phyloP scores from a whole-genome alignment of 257 asterid genomes.

The Lithospermum erythrorhizon region DNA sequence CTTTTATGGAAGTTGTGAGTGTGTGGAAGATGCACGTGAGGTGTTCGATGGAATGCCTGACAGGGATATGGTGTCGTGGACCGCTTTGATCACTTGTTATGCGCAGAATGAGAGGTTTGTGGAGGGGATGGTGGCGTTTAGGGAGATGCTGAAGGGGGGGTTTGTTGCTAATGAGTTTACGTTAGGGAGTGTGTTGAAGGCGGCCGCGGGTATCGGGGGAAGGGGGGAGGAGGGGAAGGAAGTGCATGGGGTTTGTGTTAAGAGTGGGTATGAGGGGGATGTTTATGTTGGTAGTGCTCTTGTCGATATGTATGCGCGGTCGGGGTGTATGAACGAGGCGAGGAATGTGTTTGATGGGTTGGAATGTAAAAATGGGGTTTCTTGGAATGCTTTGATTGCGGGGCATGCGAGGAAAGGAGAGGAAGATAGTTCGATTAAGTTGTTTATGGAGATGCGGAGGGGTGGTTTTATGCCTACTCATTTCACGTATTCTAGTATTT shows the following conservation, averaged over 20 bases:
- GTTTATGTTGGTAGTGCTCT: constrained; percentile 75
- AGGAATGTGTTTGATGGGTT: constrained; percentile 35
- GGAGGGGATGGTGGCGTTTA: constrained; percentile 36
- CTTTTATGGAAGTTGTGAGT: constrained; percentile 48
- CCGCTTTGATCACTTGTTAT: constrained; percentile 61
- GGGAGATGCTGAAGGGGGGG: constrained; percentile 42
- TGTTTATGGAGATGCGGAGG: constrained; percentile 58
- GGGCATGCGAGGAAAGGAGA: constrained; percentile 65
- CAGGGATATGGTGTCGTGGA: constrained; percentile 71
- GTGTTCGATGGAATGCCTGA: constrained; percentile 68
- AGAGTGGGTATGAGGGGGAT: constrained; percentile 41
- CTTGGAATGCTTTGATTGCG: constrained; percentile 77
- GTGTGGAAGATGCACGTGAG: constrained; percentile 38
- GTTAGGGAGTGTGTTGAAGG: constrained; percentile 60
- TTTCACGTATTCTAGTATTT: constrained; percentile 65
- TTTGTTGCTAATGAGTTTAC: constrained; percentile 61
- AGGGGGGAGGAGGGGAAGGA: constrained; percentile 35
- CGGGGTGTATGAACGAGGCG: constrained; percentile 44
- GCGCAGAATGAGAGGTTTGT: constrained; percentile 36
- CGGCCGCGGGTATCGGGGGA: constrained; percentile 41
- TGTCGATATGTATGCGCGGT: constrained; percentile 63
- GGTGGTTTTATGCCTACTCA: constrained; percentile 51
- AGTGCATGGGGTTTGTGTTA: constrained; percentile 51
- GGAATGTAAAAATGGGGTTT: constrained; percentile 48
- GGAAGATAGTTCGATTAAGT: constrained; percentile 36